Conservation (phyloP, 495 filamentous ascomycete genomes). For the Cairneyella variabilis region DNA sequence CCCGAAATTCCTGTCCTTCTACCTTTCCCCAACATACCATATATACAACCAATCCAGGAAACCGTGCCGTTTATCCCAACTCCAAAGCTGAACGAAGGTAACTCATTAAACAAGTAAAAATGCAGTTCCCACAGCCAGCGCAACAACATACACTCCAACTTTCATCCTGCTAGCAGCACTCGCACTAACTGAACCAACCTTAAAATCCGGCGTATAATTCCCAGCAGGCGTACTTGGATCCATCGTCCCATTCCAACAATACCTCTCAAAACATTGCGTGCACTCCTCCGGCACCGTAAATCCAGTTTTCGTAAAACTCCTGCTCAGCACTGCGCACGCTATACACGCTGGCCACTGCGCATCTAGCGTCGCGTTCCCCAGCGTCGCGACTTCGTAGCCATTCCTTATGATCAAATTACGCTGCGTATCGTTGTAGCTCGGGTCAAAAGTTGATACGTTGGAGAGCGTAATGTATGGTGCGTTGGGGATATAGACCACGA, state of each 20-base stretch:
- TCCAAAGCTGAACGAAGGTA: too few relatives aligned
- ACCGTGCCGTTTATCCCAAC: too few relatives aligned
- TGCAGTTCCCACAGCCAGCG: too few relatives aligned
- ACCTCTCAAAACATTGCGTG: slow-evolving; percentile 66
- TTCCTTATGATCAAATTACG: slow-evolving; percentile 79
- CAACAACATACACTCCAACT: background rate
- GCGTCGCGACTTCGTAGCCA: slow-evolving; percentile 76
- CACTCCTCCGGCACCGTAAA: slow-evolving; percentile 64
- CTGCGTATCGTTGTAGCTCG: slow-evolving; percentile 54
- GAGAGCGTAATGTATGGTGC: slow-evolving; percentile 67
- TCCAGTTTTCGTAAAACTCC: slow-evolving; percentile 65
- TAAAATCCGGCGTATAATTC: slow-evolving; percentile 20
- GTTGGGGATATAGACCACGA: slow-evolving; percentile 92
- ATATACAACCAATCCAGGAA: too few relatives aligned
- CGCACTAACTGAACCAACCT: slow-evolving; percentile 2
- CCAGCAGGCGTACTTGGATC: slow-evolving; percentile 34
- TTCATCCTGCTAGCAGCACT: background rate
- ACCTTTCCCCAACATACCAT: too few relatives aligned
- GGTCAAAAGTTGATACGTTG: slow-evolving; percentile 72
- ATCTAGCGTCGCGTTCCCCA: slow-evolving; percentile 74
- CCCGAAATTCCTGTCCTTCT: too few relatives aligned
- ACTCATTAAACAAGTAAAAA: too few relatives aligned
- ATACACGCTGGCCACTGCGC: slow-evolving; percentile 72
- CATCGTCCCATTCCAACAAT: slow-evolving; percentile 83
- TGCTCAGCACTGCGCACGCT: slow-evolving; percentile 80